These are phyloP conservation scores for Paramyrothecium roridum DNA, from an alignment of 2,329 filamentous ascomycete genomes.

Conservation along the genomic window DNA sequence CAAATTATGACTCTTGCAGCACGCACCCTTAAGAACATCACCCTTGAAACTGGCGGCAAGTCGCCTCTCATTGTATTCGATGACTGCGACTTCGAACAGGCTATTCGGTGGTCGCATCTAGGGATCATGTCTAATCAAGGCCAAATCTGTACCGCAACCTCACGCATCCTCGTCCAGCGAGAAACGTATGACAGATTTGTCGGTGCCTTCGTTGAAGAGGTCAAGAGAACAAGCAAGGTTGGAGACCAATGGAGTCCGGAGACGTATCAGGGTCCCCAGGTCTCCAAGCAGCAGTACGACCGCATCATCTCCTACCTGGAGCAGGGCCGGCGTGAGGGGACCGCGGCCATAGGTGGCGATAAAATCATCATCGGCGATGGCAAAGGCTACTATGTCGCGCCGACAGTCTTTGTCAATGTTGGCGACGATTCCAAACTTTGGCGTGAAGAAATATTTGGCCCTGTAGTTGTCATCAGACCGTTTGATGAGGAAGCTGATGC, in stretches of 20 bases:
- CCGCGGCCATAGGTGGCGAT: constrained; percentile 28
- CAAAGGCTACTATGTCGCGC: constrained; percentile 19
- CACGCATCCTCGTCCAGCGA: constrained; percentile 55
- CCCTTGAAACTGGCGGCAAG: constrained; percentile 53
- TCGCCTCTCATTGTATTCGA: constrained; percentile 56
- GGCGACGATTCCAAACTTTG: constrained; percentile 17
- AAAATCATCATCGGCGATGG: constrained; percentile 9
- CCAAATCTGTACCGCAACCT: constrained; percentile 57
- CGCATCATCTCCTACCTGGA: constrained; percentile 51
- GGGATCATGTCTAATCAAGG: constrained; percentile 50
- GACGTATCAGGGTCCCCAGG: constrained; percentile 31
- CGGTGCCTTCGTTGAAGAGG: constrained; percentile 46
- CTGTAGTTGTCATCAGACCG: constrained; percentile 18
- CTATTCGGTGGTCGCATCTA: constrained; percentile 28
- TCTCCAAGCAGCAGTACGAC: constrained; percentile 26
- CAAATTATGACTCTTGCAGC: constrained; percentile 67
- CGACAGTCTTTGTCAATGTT: constrained; percentile 20
- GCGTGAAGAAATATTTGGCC: constrained; percentile 23
- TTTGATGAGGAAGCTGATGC: constrained; percentile 19
- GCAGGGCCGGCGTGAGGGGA: constrained; percentile 60
- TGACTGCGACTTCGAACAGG: constrained; percentile 57
- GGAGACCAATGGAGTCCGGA: constrained; percentile 14
- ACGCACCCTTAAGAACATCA: constrained; percentile 55
- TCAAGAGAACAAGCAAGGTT: constrained; percentile 38
- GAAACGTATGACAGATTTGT: constrained; percentile 56